A percentile compares a stretch with the other conserved stretches of the same genome.
These are phyloP conservation scores for Lipomyces sp. DNA, from an alignment of 805 yeast species.

Conservation along the genomic window DNA sequence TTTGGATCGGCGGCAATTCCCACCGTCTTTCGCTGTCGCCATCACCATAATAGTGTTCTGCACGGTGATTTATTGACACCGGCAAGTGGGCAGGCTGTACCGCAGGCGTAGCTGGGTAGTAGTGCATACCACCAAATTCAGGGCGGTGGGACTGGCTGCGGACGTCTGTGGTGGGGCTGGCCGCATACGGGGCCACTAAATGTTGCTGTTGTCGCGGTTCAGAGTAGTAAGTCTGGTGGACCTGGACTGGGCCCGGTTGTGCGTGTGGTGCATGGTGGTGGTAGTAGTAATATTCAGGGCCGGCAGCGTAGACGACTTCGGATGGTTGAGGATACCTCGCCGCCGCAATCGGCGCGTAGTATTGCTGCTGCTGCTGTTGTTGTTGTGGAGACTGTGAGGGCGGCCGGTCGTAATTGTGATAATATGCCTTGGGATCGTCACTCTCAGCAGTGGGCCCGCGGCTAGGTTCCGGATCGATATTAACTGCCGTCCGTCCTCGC, in stretches of 20 bases:
- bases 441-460: too few species aligned
- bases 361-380: neutral
- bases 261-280: neutral
- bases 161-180: neutral
- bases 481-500: too few species aligned
- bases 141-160: neutral
- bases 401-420: neutral
- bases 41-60: neutral
- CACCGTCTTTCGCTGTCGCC: constrained; percentile 23
- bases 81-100: neutral
- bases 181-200: neutral
- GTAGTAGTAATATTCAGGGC: neutral
- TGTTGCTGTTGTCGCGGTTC: neutral
- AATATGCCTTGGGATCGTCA: neutral
- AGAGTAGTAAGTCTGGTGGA: neutral
- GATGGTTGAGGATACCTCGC: neutral
- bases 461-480: too few species aligned
- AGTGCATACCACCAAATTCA: neutral
- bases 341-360: neutral
- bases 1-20: constrained; percentile 15
- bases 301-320: too few species aligned
- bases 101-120: neutral
- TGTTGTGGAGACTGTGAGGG: neutral
- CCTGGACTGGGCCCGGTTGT: neutral
- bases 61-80: neutral